Percentiles rank a stretch among this genome's conserved stretches.
These are phyloP conservation scores for Akanthomyces dipterigenus DNA, from an alignment of 2,329 filamentous ascomycete species.

Conservation along the genomic window DNA sequence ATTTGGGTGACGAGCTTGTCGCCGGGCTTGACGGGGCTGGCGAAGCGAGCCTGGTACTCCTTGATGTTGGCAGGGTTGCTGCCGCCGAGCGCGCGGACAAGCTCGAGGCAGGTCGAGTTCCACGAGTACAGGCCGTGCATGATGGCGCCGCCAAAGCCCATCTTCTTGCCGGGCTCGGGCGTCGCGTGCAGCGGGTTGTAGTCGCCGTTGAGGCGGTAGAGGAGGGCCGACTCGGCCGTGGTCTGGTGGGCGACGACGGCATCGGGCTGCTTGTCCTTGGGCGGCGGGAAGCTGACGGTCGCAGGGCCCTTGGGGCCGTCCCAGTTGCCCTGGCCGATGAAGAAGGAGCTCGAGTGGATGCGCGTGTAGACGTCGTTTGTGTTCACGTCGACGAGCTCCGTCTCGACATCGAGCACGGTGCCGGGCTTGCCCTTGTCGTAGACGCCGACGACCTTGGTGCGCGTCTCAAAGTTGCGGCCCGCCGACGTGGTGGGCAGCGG, in stretches of 20 bases:
- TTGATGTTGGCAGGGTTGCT: slow-evolving; percentile 75
- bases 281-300: slow-evolving; percentile 70
- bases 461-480: slow-evolving; percentile 67
- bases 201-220: slow-evolving; percentile 85
- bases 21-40: slow-evolving; percentile 74
- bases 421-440: slow-evolving; percentile 86
- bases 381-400: slow-evolving; percentile 63
- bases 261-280: slow-evolving; percentile 68
- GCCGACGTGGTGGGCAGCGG: slow-evolving; percentile 65
- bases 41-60: slow-evolving; percentile 86
- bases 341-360: slow-evolving; percentile 66
- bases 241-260: slow-evolving; percentile 64
- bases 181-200: slow-evolving; percentile 91
- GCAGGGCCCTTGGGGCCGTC: slow-evolving; percentile 85
- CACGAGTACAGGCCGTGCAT: slow-evolving; percentile 86
- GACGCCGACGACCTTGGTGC: slow-evolving; percentile 72
- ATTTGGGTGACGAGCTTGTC: slow-evolving; percentile 76
- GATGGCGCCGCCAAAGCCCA: slow-evolving; percentile 86
- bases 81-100: slow-evolving; percentile 66
- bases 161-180: slow-evolving; percentile 75
- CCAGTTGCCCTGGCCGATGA: slow-evolving; percentile 74
- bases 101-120: slow-evolving; percentile 69
- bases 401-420: slow-evolving; percentile 74
- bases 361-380: slow-evolving; percentile 65
- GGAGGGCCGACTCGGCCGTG: slow-evolving; percentile 61